Evolutionary conservation across 495 filamentous ascomycete species (phyloP).

Genomic region (Hypoxylon trugodes): DNA sequence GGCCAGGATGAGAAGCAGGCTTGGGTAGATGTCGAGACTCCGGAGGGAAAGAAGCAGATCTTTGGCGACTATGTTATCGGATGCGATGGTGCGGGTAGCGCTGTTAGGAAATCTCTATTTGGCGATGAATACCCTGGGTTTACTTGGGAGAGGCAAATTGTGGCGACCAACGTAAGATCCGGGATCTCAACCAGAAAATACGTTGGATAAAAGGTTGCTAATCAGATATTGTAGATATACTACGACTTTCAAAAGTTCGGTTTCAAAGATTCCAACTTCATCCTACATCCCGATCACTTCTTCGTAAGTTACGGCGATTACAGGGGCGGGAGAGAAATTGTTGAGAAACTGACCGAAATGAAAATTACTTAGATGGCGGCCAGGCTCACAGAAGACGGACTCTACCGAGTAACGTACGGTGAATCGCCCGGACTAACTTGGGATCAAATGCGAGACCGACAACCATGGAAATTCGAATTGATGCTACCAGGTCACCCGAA

Average conservation of each 20-base stretch:
- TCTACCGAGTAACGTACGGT: slow-evolving; percentile 69
- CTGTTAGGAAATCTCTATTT: slow-evolving; percentile 62
- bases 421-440: slow-evolving; percentile 59
- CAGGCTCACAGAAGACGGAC: slow-evolving; percentile 62
- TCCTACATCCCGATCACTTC: slow-evolving; percentile 66
- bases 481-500: slow-evolving; percentile 68
- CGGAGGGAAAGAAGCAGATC: slow-evolving; percentile 49
- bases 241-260: slow-evolving; percentile 63
- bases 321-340: background rate
- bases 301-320: slow-evolving; percentile 43
- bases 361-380: slow-evolving; percentile 60
- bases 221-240: slow-evolving; percentile 53
- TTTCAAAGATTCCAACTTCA: slow-evolving; percentile 66
- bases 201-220: background rate
- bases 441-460: slow-evolving; percentile 62
- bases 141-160: slow-evolving; percentile 66
- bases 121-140: slow-evolving; percentile 67
- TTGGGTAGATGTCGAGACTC: slow-evolving; percentile 60
- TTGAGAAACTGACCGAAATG: slow-evolving; percentile 1
- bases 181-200: background rate
- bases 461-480: slow-evolving; percentile 61
- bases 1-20: slow-evolving; percentile 59
- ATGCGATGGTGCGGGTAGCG: slow-evolving; percentile 67
- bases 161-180: slow-evolving; percentile 66
- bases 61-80: slow-evolving; percentile 66